Conservation (phyloP, 2,329 filamentous ascomycete genomes). For the Colletotrichum trifolii region DNA sequence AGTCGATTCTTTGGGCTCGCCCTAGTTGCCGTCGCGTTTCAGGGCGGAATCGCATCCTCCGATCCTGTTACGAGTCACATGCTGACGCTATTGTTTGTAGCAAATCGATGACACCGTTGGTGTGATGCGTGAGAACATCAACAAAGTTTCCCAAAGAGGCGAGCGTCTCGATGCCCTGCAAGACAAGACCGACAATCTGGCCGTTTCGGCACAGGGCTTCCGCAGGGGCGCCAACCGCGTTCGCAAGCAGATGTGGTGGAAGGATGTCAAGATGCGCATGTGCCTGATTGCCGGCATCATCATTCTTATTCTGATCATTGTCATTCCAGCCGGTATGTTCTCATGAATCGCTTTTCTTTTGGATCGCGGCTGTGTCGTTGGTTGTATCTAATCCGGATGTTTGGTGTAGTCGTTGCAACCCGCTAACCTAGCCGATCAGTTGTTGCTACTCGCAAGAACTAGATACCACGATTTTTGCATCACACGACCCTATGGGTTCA, state of each 20-base stretch:
- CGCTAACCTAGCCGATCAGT: conserved; percentile 49
- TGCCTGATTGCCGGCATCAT: conserved; percentile 93
- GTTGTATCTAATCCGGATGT: conserved; percentile 21
- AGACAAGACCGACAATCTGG: conserved; percentile 95
- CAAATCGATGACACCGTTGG: conserved; percentile 97
- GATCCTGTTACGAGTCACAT: conserved; percentile 23
- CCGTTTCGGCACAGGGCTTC: conserved; percentile 93
- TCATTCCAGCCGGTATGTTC: conserved; percentile 86
- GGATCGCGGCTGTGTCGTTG: conserved; percentile 32
- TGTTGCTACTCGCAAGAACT: conserved; percentile 54
- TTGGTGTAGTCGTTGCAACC: conserved; percentile 49
- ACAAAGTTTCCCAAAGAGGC: conserved; percentile 94
- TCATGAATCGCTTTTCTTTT: conserved; percentile 28
- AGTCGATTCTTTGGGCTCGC: not conserved
- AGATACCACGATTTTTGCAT: conserved; percentile 37
- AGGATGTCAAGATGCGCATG: conserved; percentile 99
- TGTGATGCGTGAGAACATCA: conserved; percentile 98
- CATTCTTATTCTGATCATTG: conserved; percentile 91
- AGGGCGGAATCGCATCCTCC: conserved; percentile 19
- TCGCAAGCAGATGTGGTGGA: conserved; percentile 99
- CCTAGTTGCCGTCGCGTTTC: conserved; percentile 7
- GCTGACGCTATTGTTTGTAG: conserved; percentile 58
- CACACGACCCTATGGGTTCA: conserved; percentile 40
- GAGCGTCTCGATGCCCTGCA: conserved; percentile 88
- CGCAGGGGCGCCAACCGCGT: conserved; percentile 95